Conservation (phyloP, 1,284 basidiomycete genomes). For the Cutaneotrichosporon sp. region DNA sequence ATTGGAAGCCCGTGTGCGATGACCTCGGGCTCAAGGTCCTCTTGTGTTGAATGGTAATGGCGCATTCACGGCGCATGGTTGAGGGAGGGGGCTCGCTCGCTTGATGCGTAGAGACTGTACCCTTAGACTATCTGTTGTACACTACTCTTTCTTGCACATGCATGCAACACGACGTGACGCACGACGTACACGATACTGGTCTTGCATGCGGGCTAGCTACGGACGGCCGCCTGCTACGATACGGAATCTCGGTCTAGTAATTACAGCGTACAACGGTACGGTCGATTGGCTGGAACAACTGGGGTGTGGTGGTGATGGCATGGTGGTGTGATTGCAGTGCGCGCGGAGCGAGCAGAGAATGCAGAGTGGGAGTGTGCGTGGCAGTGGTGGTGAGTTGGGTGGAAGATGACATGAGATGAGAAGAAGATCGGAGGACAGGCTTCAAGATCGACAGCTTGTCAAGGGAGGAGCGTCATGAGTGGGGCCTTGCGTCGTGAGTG, state of each 20-base stretch:
- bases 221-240: conserved; percentile 3
- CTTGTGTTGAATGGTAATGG: conserved; percentile 28
- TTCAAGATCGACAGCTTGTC: conserved; percentile 5
- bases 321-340: neutral
- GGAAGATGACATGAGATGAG: neutral
- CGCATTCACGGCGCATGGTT: no score
- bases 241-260: neutral
- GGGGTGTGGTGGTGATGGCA: neutral
- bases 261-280: neutral
- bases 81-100: neutral
- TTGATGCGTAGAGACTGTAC: neutral
- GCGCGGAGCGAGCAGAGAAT: neutral
- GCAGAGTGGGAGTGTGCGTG: neutral
- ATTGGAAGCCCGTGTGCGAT: conserved; percentile 51
- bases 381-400: neutral
- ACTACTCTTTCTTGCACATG: neutral
- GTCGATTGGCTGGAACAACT: neutral
- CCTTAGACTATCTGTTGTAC: conserved; percentile 6
- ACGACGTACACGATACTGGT: neutral
- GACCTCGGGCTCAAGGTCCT: conserved; percentile 45
- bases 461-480: neutral
- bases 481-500: neutral
- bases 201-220: neutral
- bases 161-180: neutral
- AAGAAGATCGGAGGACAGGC: conserved; percentile 1